These are phyloP conservation scores for Persicaria maculosa DNA, from an alignment of 148 eudicot genomes.

Conservation along the genomic window DNA sequence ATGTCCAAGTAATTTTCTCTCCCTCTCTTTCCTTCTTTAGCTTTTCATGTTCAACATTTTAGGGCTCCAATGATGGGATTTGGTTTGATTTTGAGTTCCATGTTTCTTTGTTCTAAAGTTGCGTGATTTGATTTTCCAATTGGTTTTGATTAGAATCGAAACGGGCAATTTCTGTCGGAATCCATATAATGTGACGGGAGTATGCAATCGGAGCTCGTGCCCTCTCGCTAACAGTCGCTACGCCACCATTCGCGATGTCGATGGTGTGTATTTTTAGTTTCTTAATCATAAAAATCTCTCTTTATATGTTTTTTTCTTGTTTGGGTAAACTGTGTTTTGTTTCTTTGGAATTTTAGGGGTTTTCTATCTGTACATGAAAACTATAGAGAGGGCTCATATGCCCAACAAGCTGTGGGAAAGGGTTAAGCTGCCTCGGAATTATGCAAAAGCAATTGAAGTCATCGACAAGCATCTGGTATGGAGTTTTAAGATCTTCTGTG, in stretches of 20 bases:
- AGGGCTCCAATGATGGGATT: background rate
- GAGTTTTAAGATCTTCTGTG: background rate
- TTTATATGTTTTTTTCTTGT: background rate
- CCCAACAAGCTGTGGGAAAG: conserved; percentile 97
- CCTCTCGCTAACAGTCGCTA: conserved; percentile 96
- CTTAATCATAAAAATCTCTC: background rate
- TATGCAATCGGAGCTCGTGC: conserved; percentile 97
- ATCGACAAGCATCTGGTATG: conserved; percentile 90
- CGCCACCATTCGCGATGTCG: conserved; percentile 80
- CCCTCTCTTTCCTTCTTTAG: background rate
- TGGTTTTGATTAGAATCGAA: conserved; percentile 43
- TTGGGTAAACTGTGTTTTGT: background rate
- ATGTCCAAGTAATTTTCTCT: conserved; percentile 65
- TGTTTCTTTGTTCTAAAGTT: background rate
- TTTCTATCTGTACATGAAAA: conserved; percentile 87
- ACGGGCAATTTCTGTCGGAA: conserved; percentile 90
- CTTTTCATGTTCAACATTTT: background rate
- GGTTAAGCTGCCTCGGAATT: conserved; percentile 81
- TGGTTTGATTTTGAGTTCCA: background rate
- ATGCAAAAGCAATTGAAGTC: conserved; percentile 71
- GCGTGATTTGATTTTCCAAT: background rate
- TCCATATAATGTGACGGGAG: conserved; percentile 86
- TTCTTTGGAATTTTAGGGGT: conserved; percentile 46
- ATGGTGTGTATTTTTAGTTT: conserved; percentile 35
- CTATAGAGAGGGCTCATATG: conserved; percentile 96